These are phyloP conservation scores for Chaetomidium leptoderma DNA, from an alignment of 495 filamentous ascomycete genomes.

Conservation along the genomic window DNA sequence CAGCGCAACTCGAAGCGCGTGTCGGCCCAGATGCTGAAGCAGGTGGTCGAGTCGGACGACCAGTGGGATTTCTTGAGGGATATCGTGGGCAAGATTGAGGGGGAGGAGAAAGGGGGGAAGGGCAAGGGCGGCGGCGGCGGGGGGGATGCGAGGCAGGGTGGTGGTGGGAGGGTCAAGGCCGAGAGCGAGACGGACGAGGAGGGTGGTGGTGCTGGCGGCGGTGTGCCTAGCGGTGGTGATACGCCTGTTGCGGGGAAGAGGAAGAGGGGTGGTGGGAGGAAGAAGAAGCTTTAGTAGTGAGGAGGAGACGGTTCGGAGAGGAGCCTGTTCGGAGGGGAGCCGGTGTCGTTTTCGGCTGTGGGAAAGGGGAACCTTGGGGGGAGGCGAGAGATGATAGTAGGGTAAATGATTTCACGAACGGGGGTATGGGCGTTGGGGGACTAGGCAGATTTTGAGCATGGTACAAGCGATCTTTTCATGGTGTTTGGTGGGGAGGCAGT, in stretches of 20 bases:
- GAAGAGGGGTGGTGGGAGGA: conserved; percentile 41
- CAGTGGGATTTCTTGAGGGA: conserved; percentile 90
- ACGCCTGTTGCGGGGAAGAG: conserved; percentile 38
- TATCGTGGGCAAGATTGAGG: conserved; percentile 83
- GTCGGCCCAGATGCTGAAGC: conserved; percentile 83
- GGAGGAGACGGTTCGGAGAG: not conserved
- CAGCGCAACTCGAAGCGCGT: conserved; percentile 82
- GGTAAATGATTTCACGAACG: conserved; percentile 1
- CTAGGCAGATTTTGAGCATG: not conserved
- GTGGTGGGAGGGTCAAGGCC: conserved; percentile 27
- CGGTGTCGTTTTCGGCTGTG: not conserved
- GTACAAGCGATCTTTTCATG: not conserved
- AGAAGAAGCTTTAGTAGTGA: conserved; percentile 37
- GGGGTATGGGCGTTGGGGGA: conserved; percentile 7
- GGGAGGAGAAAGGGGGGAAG: conserved; percentile 47
- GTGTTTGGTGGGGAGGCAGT: not conserved
- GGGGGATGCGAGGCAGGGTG: conserved; percentile 21
- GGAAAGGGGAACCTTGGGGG: not conserved
- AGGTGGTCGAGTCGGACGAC: conserved; percentile 76
- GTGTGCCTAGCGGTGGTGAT: conserved; percentile 22
- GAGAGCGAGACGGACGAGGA: conserved; percentile 45
- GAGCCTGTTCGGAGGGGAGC: not conserved
- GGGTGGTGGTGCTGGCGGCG: not conserved
- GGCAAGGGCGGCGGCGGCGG: no score
- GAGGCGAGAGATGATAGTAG: not conserved